phyloP scores from a whole-genome alignment of 352 stramenopile species.

The Elongisporangium undulatum region DNA sequence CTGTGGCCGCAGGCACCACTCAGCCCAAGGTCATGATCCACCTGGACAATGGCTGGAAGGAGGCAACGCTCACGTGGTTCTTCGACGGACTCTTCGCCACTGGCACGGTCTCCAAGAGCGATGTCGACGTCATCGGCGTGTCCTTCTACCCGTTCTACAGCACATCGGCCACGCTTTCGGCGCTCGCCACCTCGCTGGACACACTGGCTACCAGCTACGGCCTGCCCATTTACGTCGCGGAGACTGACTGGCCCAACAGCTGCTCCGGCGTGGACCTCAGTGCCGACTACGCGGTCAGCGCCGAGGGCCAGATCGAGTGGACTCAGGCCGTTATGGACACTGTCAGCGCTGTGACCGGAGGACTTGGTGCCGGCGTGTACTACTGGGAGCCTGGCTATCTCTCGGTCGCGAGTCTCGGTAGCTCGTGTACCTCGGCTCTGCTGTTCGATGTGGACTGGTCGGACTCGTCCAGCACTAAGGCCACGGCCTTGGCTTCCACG shows the following conservation, averaged over 20 bases:
- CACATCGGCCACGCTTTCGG: conserved; percentile 17
- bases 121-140: conserved; percentile 28
- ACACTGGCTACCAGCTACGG: conserved; percentile 21
- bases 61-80: conserved; percentile 24
- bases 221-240: conserved; percentile 24
- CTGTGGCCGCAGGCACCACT: conserved; percentile 13
- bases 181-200: conserved; percentile 18
- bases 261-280: conserved; percentile 21
- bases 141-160: conserved; percentile 30
- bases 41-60: conserved; percentile 26
- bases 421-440: conserved; percentile 21
- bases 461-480: conserved; percentile 13
- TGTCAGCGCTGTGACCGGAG: conserved; percentile 14
- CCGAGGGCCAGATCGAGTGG: conserved; percentile 19
- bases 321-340: conserved; percentile 19
- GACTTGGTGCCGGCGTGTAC: conserved; percentile 23
- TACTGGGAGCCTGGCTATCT: conserved; percentile 35
- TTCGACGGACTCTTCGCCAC: conserved; percentile 23
- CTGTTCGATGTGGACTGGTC: conserved; percentile 29
- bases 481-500: conserved; percentile 18
- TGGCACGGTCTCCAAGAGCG: conserved; percentile 14
- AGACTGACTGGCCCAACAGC: conserved; percentile 25
- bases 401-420: conserved; percentile 17
- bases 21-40: conserved; percentile 31
- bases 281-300: conserved; percentile 16